These are phyloP conservation scores for Linnemannia exigua DNA, from an alignment of 192 early-diverging fungal species.

Conservation along the genomic window DNA sequence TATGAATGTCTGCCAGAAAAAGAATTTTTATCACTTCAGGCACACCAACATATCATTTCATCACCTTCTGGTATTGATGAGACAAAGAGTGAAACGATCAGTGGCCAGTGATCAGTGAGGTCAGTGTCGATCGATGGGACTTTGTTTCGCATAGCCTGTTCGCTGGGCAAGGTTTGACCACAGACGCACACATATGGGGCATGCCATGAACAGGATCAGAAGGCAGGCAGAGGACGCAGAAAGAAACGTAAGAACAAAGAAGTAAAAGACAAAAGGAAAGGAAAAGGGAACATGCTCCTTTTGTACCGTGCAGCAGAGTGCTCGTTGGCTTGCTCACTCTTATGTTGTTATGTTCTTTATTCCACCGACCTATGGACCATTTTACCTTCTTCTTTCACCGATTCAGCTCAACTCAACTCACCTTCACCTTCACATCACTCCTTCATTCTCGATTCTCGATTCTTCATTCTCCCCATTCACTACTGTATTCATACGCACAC, in stretches of 20 bases:
- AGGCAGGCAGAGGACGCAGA: no score
- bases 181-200: background rate
- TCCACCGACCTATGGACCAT: background rate
- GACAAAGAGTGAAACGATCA: background rate
- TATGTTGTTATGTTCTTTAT: background rate
- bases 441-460: conserved; percentile 5
- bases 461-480: background rate
- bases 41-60: background rate
- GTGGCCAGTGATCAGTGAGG: background rate
- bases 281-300: background rate
- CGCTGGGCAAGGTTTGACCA: background rate
- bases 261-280: background rate
- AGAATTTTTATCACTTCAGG: background rate
- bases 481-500: background rate
- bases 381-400: background rate
- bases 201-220: no score
- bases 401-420: background rate
- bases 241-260: background rate
- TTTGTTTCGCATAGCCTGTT: background rate
- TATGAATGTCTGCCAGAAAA: background rate
- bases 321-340: background rate
- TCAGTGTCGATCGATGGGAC: background rate
- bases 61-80: background rate
- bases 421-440: background rate
- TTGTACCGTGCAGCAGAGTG: background rate